A percentile compares a stretch with the other conserved stretches of the same genome.
Conservation (phyloP, 2,329 filamentous ascomycete genomes). For the Paraconiothyrium sp. region DNA sequence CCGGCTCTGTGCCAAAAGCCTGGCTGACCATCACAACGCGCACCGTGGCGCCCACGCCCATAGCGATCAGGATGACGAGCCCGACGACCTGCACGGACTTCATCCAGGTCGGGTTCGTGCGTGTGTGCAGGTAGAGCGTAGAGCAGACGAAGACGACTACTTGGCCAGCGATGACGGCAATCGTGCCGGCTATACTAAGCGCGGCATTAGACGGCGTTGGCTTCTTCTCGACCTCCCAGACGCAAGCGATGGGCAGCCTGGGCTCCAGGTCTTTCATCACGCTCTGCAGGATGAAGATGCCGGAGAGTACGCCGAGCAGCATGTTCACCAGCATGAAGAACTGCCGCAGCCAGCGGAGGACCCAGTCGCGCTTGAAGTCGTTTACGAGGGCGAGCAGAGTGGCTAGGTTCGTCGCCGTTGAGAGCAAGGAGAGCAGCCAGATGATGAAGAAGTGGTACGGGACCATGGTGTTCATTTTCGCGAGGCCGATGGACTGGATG, state of each 20-base stretch:
- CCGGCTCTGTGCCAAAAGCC: slow-evolving; percentile 65
- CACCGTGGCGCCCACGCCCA: slow-evolving; percentile 67
- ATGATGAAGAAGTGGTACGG: slow-evolving; percentile 77
- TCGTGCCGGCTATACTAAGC: slow-evolving; percentile 67
- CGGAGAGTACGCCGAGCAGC: slow-evolving; percentile 64
- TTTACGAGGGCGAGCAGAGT: slow-evolving; percentile 71
- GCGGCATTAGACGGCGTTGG: slow-evolving; percentile 52
- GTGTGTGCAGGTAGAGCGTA: slow-evolving; percentile 72
- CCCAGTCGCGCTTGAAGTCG: slow-evolving; percentile 73
- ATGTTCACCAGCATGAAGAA: slow-evolving; percentile 73
- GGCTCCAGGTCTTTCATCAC: slow-evolving; percentile 63
- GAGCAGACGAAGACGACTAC: slow-evolving; percentile 66
- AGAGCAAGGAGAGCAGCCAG: slow-evolving; percentile 72
- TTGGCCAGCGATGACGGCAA: slow-evolving; percentile 69
- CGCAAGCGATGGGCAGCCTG: slow-evolving; percentile 69
- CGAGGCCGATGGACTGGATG: slow-evolving; percentile 71
- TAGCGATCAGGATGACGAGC: slow-evolving; percentile 60
- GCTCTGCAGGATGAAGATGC: slow-evolving; percentile 65
- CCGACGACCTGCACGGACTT: slow-evolving; percentile 64
- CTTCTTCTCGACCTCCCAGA: slow-evolving; percentile 60
- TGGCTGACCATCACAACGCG: slow-evolving; percentile 67
- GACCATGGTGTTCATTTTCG: slow-evolving; percentile 66
- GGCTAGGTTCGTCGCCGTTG: slow-evolving; percentile 72
- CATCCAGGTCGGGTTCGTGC: slow-evolving; percentile 62
- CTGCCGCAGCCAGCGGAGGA: slow-evolving; percentile 72